Base-by-base conservation (phyloP, 495 filamentous ascomycete species). In the Apiosordaria backusii region DNA sequence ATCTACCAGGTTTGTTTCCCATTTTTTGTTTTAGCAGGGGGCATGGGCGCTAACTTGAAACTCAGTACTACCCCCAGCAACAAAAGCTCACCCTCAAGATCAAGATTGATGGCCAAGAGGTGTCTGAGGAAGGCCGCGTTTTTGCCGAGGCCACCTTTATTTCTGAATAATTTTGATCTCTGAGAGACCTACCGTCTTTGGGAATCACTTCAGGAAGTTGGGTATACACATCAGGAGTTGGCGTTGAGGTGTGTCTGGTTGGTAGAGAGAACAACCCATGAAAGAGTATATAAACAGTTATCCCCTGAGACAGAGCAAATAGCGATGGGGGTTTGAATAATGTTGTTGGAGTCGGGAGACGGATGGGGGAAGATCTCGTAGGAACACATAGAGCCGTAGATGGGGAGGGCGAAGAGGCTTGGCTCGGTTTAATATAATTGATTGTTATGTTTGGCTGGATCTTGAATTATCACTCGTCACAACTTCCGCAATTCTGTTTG, bases 141-240 rank as follows among this genome's bases (percentile, higher is more conserved):
- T 95, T 94, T 78, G 84, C 83, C 53, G 94, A 98, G 79, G 92
- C 94, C 1, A 96, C 92, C 29, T 97, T 97, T 82, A 97, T 98
- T 79, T 93, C 89, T 18, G 75, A 76, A 57, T 78, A 71, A 62
- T 29, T 22, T 35, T 29, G n/a, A n/a, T 40, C 29, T 57, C 35
- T 29, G 10, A 24, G 35, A 24, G 19, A 1, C 19, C n/a, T 6
- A 18, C 62, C n/a, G 59, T 50, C 35, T 60, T 67, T 68, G 63
- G 65, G 67, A 71, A 67, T 50, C 7, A 19, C 57, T 7, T 13
- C 35, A 15, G 35, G 35, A 45, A 13, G 35, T 45, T 45, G 35
- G 10, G 35, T 35, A 35, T 45, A 45, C 13, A 45, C 35, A 45
- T 45, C 13, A 10, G 35, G 35, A 45, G 35, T 55, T 55, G 53